Percentiles rank a stretch among this genome's conserved stretches.
Conservation (phyloP, 768 basidiomycete species). For the Pulveroboletus sp. region DNA sequence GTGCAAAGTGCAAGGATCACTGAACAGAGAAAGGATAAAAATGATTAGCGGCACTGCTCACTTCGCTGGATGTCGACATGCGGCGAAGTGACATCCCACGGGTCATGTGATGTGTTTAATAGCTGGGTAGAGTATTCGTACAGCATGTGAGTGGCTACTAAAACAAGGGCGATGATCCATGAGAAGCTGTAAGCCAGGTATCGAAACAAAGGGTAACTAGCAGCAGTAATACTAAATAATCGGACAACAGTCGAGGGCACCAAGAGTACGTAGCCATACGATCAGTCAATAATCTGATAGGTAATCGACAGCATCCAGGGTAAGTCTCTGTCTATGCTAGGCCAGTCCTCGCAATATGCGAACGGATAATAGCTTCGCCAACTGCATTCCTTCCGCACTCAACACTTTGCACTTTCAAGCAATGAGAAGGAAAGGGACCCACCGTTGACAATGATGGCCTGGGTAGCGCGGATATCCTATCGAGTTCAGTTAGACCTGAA, state of each 20-base stretch:
- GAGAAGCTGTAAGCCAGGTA: slow-evolving; percentile 16
- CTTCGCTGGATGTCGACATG: background rate
- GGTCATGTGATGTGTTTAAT: slow-evolving; percentile 6
- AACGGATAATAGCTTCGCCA: slow-evolving; percentile 62
- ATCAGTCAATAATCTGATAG: slow-evolving; percentile 12
- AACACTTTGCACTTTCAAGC: background rate
- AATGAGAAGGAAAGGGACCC: slow-evolving; percentile 16
- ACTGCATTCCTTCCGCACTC: slow-evolving; percentile 33
- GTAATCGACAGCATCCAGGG: background rate
- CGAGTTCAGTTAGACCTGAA: background rate
- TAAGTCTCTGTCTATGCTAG: slow-evolving; percentile 22
- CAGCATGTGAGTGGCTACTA: slow-evolving; percentile 19
- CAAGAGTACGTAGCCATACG: slow-evolving; percentile 3
- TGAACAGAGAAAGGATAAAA: slow-evolving; percentile 9
- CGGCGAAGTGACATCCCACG: too few species aligned
- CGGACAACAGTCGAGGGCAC: slow-evolving; percentile 11
- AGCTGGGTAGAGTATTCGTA: slow-evolving; percentile 17
- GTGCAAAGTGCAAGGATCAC: slow-evolving; percentile 10
- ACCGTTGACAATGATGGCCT: slow-evolving; percentile 62
- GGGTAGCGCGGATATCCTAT: slow-evolving; percentile 64
- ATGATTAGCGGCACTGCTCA: background rate
- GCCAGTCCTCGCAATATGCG: slow-evolving; percentile 55
- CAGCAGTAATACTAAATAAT: slow-evolving; percentile 18
- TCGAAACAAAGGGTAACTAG: slow-evolving; percentile 26
- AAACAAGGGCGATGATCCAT: slow-evolving; percentile 19